Base-by-base conservation (phyloP, 2,329 filamentous ascomycete species). In the Epichloe typhina region DNA sequence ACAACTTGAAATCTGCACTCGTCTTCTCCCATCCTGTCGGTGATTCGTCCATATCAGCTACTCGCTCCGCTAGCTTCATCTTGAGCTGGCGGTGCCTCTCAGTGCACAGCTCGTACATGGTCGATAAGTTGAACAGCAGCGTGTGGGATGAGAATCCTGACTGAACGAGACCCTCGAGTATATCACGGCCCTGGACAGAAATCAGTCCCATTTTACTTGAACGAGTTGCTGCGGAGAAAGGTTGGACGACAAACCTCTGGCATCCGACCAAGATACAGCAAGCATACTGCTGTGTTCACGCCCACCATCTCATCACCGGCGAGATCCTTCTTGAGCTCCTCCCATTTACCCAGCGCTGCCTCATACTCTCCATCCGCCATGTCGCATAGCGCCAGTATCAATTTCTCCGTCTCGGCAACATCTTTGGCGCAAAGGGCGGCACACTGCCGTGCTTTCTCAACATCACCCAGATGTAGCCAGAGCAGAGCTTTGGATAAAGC, bases 71-170 rank as follows among this genome's bases (percentile, higher is more conserved):
- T 17, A 97, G 71, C 26, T 70, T 72, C 33, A 78, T 66, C 72
- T 97, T 97, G 58, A 85, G 67, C 12, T 75, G 75, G 46, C 79
- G 73, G 41, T 87, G 79, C 54, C 79, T 77, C 59, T 97, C 90
- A 0, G 86, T 90, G 63, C 86, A 93, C 7, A 97, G 75, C 67
- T 97, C 93, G 63, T 95, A 97, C 59, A 95, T 80, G 0, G 91
- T 97, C 11, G 83, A 82, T 12, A 98, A 68, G 63, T 97, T 97
- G 68, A 96, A 95, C 0, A 94, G 78, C 2, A 95, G 69, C 0
- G 86, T 86, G 55, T 86, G 83, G 52, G 91, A 96, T 0, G 80
- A 78, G 40, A 79, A 72, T 1, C 82, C 79, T 0, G 71, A 64
- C 3, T 79, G 73, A 0, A 89, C 72, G 11, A 94, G 68, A 0